Evolutionary conservation across 768 basidiomycete species (phyloP).

Genomic region (Amanita pallidorosea): DNA sequence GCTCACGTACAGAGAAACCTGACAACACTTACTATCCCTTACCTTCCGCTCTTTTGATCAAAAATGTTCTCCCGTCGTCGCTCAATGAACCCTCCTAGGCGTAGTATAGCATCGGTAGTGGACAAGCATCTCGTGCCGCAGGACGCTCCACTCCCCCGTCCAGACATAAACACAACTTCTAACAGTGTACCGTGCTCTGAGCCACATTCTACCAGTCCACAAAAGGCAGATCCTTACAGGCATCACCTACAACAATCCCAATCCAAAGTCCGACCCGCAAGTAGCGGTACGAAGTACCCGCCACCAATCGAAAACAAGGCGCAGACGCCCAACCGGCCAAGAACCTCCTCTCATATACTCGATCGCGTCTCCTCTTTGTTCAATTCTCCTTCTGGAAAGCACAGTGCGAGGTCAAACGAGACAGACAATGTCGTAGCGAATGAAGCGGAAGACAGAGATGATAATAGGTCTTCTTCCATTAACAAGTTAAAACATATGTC

Average conservation of each 20-base stretch:
- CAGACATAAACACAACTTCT: neutral
- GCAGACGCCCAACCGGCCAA: neutral
- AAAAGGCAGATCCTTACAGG: slow-evolving; percentile 1
- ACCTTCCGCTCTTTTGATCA: neutral
- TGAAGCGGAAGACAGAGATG: neutral
- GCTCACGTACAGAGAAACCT: neutral
- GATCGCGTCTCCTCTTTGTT: slow-evolving; percentile 5
- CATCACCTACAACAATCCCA: slow-evolving; percentile 3
- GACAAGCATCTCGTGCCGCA: neutral
- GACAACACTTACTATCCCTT: neutral
- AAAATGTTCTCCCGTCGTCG: slow-evolving; percentile 5
- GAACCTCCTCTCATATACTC: neutral
- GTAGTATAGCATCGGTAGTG: neutral
- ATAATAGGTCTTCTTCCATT: neutral
- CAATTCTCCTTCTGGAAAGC: neutral
- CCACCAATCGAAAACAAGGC: slow-evolving; percentile 5
- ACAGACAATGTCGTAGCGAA: neutral
- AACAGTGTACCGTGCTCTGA: neutral
- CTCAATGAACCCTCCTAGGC: neutral
- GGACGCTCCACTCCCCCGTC: neutral
- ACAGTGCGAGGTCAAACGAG: neutral
- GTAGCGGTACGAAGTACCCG: neutral
- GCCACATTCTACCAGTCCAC: neutral
- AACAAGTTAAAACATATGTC: neutral
- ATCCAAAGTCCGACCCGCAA: neutral